These are phyloP conservation scores for Samsoniella hepiali DNA, from an alignment of 2,329 filamentous ascomycete genomes.

Conservation along the genomic window DNA sequence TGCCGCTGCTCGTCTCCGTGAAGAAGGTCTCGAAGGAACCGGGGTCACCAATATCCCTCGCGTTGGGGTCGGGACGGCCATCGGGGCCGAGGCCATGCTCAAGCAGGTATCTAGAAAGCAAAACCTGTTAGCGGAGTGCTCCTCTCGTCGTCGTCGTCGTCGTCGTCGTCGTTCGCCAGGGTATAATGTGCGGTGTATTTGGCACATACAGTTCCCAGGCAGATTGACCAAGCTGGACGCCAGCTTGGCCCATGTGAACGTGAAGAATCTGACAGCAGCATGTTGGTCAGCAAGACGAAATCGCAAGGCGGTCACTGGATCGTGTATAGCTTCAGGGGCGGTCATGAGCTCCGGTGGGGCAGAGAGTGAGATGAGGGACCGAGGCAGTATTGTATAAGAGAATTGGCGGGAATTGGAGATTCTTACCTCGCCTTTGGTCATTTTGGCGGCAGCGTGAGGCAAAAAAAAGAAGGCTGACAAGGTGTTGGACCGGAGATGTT, in stretches of 20 bases:
- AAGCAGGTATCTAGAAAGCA: slow-evolving; percentile 58
- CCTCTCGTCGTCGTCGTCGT: slow-evolving; percentile 9
- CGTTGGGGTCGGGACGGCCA: slow-evolving; percentile 60
- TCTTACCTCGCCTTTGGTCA: slow-evolving; percentile 55
- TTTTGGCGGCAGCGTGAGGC: slow-evolving; percentile 34
- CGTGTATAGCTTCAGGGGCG: slow-evolving; percentile 15
- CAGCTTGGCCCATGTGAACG: slow-evolving; percentile 65
- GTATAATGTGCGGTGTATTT: slow-evolving; percentile 16
- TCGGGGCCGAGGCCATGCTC: slow-evolving; percentile 67
- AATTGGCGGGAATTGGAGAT: neutral
- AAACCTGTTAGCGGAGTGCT: slow-evolving; percentile 4
- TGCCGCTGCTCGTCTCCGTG: slow-evolving; percentile 67
- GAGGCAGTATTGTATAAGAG: neutral
- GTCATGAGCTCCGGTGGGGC: slow-evolving; percentile 13
- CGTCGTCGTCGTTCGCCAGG: slow-evolving; percentile 6
- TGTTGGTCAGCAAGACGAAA: slow-evolving; percentile 20
- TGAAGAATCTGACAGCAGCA: slow-evolving; percentile 52
- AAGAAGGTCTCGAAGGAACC: slow-evolving; percentile 72
- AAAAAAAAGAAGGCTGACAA: slow-evolving; percentile 20
- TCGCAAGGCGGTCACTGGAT: slow-evolving; percentile 12
- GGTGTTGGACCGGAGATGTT: slow-evolving; percentile 24
- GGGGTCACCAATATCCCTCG: slow-evolving; percentile 55
- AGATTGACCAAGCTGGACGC: slow-evolving; percentile 70
- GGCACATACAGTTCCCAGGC: slow-evolving; percentile 70
- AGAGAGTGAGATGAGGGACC: slow-evolving; percentile 15